Evolutionary conservation across 495 filamentous ascomycete genomes (phyloP).

Genomic region (Usnea hakonensis): DNA sequence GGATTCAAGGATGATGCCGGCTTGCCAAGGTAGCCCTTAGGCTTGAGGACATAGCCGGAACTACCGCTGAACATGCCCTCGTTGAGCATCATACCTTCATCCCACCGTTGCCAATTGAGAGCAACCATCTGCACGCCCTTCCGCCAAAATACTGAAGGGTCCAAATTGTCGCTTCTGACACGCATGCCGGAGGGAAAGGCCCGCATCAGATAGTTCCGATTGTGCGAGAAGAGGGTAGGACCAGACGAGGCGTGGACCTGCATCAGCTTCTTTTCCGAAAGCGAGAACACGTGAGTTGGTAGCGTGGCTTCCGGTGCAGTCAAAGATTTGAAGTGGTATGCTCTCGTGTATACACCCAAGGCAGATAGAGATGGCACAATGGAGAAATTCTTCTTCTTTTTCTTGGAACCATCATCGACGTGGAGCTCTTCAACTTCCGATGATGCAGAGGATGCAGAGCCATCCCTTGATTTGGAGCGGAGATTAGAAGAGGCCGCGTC

Average conservation of each 20-base stretch:
- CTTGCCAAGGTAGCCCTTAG: constrained; percentile 48
- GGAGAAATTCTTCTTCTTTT: constrained; percentile 48
- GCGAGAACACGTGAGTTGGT: constrained; percentile 78
- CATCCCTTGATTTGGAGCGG: constrained; percentile 3
- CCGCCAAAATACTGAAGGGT: constrained; percentile 77
- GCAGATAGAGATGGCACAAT: constrained; percentile 64
- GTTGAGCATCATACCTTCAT: constrained; percentile 93
- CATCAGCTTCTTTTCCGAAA: constrained; percentile 71
- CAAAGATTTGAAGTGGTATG: constrained; percentile 69
- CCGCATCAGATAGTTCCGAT: constrained; percentile 76
- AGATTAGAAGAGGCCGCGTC: neutral
- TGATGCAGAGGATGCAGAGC: constrained; percentile 14
- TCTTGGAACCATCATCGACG: neutral
- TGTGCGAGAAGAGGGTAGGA: constrained; percentile 66
- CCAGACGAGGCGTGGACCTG: constrained; percentile 57
- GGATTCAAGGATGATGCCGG: neutral
- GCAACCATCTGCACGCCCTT: constrained; percentile 88
- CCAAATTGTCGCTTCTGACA: constrained; percentile 75
- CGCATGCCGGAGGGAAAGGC: constrained; percentile 80
- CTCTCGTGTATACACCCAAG: constrained; percentile 75
- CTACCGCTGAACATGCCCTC: constrained; percentile 82
- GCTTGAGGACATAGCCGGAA: constrained; percentile 79
- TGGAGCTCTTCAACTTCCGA: constrained; percentile 22
- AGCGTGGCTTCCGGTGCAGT: constrained; percentile 57
- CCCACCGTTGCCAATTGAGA: constrained; percentile 88